Base-by-base conservation (phyloP, 176 grass and related monocot genomes). In the Musa schizocarpa region DNA sequence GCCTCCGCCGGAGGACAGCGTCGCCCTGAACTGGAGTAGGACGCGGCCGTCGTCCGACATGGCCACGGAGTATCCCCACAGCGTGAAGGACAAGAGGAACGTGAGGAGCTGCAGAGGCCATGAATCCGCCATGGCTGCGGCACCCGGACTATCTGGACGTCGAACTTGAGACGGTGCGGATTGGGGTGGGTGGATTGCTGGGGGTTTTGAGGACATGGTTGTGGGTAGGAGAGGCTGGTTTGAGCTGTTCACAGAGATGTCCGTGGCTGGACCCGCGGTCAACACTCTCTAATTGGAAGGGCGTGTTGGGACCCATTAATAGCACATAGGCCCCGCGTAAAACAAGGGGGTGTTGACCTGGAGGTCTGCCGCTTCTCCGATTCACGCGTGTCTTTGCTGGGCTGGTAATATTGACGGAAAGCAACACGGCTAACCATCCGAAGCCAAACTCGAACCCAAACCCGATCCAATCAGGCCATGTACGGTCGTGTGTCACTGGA, bases 41-140 rank as follows among this genome's bases (percentile, higher is more conserved):
- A 56, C 23, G 29, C 54, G 54, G 2, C 64, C 53, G 8, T 82
- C 86, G 27, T 93, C 88, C 1, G 68, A 50, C 0, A 25, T 16
- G 25, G 71, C 20, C 2, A 56, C 1, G 14, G 34, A 9, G 21
- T 16, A 19, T 8, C 12, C 49, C 43, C 8, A 13, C 2, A 13
- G 8, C 13, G 29, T 22, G 12, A 86, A 20, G 58, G 62, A 9
- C 26, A 90, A 69, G 19, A 72, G 59, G 69, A 74, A 54, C 63
- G 82, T 52, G 56, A 83, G 51, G 48, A 65, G 53, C 61, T 76
- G 73, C 26, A 86, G 25, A 79, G 65, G 81, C 72, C 65, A 81
- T 80, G 76, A 77, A 50, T 56, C 83, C 81, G 93, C 86, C 94
- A 97, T 97, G 90, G 69, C 53, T 22, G 24, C 13, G 11, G 65